These are phyloP conservation scores for Geranomyces michiganensis DNA, from an alignment of 192 early-diverging fungal species.

Conservation along the genomic window DNA sequence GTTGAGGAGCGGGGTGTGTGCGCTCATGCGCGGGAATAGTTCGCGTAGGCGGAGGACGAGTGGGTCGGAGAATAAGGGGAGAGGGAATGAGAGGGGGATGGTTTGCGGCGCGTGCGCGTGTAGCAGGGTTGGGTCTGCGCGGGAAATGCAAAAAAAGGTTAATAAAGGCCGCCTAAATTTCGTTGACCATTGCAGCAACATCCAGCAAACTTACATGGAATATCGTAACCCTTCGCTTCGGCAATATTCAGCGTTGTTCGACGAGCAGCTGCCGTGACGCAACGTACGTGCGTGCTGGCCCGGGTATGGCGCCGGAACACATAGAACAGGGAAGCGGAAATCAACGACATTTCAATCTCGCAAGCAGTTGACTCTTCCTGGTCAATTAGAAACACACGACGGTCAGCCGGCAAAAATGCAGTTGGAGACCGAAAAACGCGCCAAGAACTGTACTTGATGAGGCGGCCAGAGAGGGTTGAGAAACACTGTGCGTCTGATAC, in stretches of 20 bases:
- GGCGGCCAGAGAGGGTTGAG: constrained; percentile 15
- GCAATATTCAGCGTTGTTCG: neutral
- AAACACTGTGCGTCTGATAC: constrained; percentile 9
- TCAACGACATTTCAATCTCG: constrained; percentile 15
- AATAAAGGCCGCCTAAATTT: neutral
- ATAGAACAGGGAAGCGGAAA: constrained; percentile 16
- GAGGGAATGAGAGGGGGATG: constrained; percentile 1
- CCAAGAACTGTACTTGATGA: constrained; percentile 28
- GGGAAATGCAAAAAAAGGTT: neutral
- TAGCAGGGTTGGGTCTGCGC: constrained; percentile 9
- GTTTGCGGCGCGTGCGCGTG: constrained; percentile 4
- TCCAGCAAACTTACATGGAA: constrained; percentile 17
- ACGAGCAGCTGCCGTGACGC: neutral
- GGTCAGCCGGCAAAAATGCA: no score
- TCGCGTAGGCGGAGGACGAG: constrained; percentile 31
- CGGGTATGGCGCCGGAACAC: neutral
- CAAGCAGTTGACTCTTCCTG: constrained; percentile 6
- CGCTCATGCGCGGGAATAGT: neutral
- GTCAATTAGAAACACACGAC: no score
- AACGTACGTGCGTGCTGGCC: constrained; percentile 4
- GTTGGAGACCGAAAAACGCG: no score
- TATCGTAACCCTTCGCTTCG: constrained; percentile 23
- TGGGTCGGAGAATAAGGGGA: constrained; percentile 29
- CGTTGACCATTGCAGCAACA: neutral
- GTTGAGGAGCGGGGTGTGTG: neutral